Conservation (phyloP, 225 moss, liverwort and hornwort species). For the Marchantia paleacea region DNA sequence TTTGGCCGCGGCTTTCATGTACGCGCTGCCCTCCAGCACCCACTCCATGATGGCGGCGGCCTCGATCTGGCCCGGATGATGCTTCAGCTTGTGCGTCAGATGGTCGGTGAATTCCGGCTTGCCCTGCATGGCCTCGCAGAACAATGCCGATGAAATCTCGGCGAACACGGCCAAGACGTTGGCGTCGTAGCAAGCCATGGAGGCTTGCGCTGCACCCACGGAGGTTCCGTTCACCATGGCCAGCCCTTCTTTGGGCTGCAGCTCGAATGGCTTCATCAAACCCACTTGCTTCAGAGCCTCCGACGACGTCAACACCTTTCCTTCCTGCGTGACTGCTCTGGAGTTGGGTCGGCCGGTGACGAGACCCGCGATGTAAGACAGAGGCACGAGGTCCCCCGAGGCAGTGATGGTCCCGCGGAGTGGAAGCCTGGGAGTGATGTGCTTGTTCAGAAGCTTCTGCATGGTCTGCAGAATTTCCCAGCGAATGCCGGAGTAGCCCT, state of each 20-base stretch:
- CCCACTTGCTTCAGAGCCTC: conserved; percentile 32
- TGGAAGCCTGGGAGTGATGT: conserved; percentile 36
- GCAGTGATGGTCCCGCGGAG: conserved; percentile 42
- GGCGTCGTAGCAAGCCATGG: conserved; percentile 11
- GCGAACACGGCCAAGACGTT: conserved; percentile 4
- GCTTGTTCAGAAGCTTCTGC: conserved; percentile 32
- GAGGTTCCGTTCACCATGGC: background rate
- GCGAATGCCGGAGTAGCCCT: conserved; percentile 40
- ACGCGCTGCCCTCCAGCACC: conserved; percentile 35
- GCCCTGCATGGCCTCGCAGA: conserved; percentile 43
- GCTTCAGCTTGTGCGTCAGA: background rate
- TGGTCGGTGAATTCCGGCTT: conserved; percentile 37
- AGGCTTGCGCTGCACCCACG: conserved; percentile 11
- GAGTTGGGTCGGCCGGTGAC: conserved; percentile 64
- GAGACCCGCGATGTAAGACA: conserved; percentile 49
- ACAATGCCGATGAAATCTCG: conserved; percentile 26
- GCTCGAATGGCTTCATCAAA: background rate
- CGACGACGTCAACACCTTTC: conserved; percentile 39
- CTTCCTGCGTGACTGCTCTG: conserved; percentile 43
- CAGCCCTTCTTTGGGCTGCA: conserved; percentile 23
- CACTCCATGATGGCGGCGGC: conserved; percentile 41
- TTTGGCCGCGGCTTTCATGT: conserved; percentile 37
- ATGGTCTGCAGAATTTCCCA: conserved; percentile 35
- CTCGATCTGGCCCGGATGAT: background rate
- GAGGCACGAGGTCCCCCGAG: conserved; percentile 40